Evolutionary conservation across 805 yeast species (phyloP).

Genomic region (Grigorovia yakushimaensis): DNA sequence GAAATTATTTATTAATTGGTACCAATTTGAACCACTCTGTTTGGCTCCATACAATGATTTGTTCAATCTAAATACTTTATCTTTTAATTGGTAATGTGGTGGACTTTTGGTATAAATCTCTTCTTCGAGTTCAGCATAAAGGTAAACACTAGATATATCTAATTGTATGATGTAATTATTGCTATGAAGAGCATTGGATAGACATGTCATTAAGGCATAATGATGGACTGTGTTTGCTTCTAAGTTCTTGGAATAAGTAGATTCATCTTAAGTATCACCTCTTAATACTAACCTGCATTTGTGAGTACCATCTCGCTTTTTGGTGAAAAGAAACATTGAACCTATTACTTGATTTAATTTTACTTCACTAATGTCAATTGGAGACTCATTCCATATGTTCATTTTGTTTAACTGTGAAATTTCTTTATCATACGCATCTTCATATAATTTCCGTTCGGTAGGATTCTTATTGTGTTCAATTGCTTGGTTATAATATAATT

Average conservation of each 20-base stretch:
- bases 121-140: too few relatives aligned
- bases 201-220: conserved; percentile 9
- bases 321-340: conserved; percentile 9
- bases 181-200: not conserved
- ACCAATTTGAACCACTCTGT: too few relatives aligned
- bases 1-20: too few relatives aligned
- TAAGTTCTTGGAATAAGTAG: conserved; percentile 6
- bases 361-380: not conserved
- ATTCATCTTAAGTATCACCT: conserved; percentile 8
- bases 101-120: too few relatives aligned
- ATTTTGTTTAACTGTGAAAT: conserved; percentile 4
- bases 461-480: not conserved
- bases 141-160: too few relatives aligned
- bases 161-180: too few relatives aligned
- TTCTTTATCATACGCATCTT: conserved; percentile 7
- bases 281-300: conserved; percentile 10
- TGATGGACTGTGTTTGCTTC: conserved; percentile 8
- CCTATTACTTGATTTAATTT: conserved; percentile 8
- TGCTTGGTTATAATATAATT: not conserved
- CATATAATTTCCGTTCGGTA: conserved; percentile 1
- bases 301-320: conserved; percentile 8
- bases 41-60: too few relatives aligned
- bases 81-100: too few relatives aligned
- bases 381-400: not conserved
- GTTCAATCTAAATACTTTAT: too few relatives aligned